phyloP scores from a whole-genome alignment of 202 grass and related monocot species.

The Eragrostis tef region DNA sequence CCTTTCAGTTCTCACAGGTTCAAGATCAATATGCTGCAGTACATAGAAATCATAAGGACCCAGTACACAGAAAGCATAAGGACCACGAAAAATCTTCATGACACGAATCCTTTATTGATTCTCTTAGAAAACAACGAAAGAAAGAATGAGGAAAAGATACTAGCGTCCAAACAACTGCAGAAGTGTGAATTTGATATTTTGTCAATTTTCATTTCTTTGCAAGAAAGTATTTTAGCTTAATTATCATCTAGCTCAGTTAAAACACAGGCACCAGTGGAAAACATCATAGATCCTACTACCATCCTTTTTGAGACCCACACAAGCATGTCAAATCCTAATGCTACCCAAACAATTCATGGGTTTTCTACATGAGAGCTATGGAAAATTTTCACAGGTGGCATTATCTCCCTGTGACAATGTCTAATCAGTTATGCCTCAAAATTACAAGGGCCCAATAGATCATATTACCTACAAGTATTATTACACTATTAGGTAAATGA shows the following conservation, averaged over 20 bases:
- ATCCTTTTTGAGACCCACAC: slow-evolving; percentile 5
- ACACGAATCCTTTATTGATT: slow-evolving; percentile 15
- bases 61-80: slow-evolving; percentile 41
- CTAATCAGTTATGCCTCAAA: slow-evolving; percentile 4
- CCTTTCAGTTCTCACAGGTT: slow-evolving; percentile 89
- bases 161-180: neutral
- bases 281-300: neutral
- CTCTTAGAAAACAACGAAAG: slow-evolving; percentile 13
- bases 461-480: slow-evolving; percentile 6
- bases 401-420: neutral
- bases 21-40: slow-evolving; percentile 84
- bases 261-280: neutral
- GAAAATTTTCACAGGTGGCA: slow-evolving; percentile 13
- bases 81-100: slow-evolving; percentile 6
- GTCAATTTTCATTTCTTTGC: neutral
- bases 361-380: slow-evolving; percentile 18
- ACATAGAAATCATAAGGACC: slow-evolving; percentile 33
- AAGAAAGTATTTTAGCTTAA: slow-evolving; percentile 3
- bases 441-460: slow-evolving; percentile 35
- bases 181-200: slow-evolving; percentile 8
- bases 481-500: slow-evolving; percentile 8
- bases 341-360: neutral
- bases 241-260: neutral
- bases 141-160: neutral
- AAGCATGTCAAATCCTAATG: neutral